These are phyloP conservation scores for Didymella segeticola DNA, from an alignment of 2,329 filamentous ascomycete genomes.

Conservation along the genomic window DNA sequence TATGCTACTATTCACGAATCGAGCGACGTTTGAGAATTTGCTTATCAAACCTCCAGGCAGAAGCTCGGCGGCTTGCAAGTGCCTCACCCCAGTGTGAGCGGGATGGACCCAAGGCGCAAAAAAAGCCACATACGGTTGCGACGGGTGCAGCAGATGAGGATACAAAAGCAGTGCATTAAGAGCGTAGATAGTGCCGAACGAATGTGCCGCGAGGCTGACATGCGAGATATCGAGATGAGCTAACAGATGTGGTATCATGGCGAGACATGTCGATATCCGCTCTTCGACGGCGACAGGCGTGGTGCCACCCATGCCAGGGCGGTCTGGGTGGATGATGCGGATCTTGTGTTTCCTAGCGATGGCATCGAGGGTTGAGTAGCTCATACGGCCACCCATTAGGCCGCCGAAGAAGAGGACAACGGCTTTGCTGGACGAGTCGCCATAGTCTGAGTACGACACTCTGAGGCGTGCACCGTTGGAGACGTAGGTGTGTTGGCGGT, in stretches of 20 bases:
- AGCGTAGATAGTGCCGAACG: slow-evolving; percentile 30
- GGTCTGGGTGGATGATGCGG: slow-evolving; percentile 31
- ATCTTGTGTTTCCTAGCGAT: slow-evolving; percentile 23
- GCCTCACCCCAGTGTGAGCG: slow-evolving; percentile 21
- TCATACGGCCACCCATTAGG: slow-evolving; percentile 24
- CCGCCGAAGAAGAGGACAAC: slow-evolving; percentile 34
- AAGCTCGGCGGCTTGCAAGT: slow-evolving; percentile 20
- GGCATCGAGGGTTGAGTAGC: slow-evolving; percentile 26
- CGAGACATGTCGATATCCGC: slow-evolving; percentile 22
- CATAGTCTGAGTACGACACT: slow-evolving; percentile 24
- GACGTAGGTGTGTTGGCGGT: slow-evolving; percentile 2
- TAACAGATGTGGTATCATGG: slow-evolving; percentile 26
- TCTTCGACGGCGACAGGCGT: slow-evolving; percentile 19
- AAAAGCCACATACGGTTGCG: slow-evolving; percentile 26
- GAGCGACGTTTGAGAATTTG: slow-evolving; percentile 17
- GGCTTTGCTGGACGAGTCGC: slow-evolving; percentile 22
- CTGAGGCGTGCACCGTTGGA: neutral
- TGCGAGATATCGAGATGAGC: slow-evolving; percentile 26
- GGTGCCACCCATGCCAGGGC: slow-evolving; percentile 31
- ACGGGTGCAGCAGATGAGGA: slow-evolving; percentile 27
- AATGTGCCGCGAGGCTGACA: slow-evolving; percentile 29
- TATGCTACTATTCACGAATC: slow-evolving; percentile 24
- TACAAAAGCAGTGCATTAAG: slow-evolving; percentile 29
- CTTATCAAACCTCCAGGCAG: slow-evolving; percentile 27
- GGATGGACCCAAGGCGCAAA: slow-evolving; percentile 37